Conservation (phyloP, 2,329 filamentous ascomycete species). For the Penicillium sclerotigenum region DNA sequence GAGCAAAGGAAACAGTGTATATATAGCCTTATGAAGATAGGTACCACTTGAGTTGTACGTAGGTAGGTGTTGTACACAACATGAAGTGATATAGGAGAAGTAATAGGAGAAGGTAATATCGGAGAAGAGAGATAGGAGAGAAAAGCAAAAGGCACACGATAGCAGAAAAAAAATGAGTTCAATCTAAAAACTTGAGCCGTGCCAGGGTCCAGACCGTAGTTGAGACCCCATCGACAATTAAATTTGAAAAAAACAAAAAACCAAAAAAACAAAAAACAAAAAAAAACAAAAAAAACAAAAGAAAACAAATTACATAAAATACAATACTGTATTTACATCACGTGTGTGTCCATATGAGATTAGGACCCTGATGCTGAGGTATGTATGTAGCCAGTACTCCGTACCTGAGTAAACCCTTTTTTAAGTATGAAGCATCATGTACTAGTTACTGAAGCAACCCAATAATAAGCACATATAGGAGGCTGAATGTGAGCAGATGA, state of each 20-base stretch:
- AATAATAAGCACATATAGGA: background rate
- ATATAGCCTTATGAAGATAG: background rate
- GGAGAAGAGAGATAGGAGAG: no score
- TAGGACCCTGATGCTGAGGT: background rate
- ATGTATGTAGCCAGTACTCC: background rate
- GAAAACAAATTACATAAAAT: background rate
- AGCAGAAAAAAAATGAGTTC: background rate
- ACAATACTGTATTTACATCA: background rate
- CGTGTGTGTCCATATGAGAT: background rate
- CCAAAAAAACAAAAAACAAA: no score
- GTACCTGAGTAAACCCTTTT: background rate
- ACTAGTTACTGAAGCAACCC: background rate
- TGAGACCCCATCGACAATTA: background rate
- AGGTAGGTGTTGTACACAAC: no score
- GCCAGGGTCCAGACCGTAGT: background rate
- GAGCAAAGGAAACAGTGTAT: background rate
- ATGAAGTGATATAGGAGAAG: no score
- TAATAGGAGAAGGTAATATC: no score
- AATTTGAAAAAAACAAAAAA: no score
- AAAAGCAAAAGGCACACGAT: no score
- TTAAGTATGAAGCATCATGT: background rate
- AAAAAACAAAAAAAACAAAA: no score
- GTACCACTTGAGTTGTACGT: no score
- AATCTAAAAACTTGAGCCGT: background rate
- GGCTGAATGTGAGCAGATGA: background rate